These are phyloP conservation scores for Tricholoma sp. DNA, from an alignment of 768 basidiomycete genomes.

Conservation along the genomic window DNA sequence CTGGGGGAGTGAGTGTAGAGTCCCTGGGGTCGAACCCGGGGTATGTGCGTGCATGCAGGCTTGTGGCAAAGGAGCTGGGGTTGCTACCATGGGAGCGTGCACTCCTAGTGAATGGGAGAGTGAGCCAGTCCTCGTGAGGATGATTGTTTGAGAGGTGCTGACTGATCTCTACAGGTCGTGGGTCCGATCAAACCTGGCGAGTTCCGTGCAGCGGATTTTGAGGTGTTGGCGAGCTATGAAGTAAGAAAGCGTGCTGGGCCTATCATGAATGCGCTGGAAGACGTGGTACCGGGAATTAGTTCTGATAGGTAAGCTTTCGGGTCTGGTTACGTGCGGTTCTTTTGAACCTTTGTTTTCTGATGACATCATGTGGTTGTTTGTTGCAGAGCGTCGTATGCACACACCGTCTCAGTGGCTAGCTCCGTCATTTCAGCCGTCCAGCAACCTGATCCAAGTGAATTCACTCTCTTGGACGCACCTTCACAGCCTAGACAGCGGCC, in stretches of 20 bases:
- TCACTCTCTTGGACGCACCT: slow-evolving; percentile 65
- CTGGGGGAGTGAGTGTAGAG: slow-evolving; percentile 22
- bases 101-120: slow-evolving; percentile 79
- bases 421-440: slow-evolving; percentile 72
- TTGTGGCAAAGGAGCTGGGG: slow-evolving; percentile 52
- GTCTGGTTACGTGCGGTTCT: neutral
- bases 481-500: slow-evolving; percentile 52
- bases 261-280: slow-evolving; percentile 60
- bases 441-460: slow-evolving; percentile 67
- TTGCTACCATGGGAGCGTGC: slow-evolving; percentile 57
- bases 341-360: neutral
- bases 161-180: slow-evolving; percentile 48
- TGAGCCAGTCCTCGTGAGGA: slow-evolving; percentile 29
- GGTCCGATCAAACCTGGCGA: slow-evolving; percentile 60
- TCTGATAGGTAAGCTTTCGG: slow-evolving; percentile 36
- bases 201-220: slow-evolving; percentile 71
- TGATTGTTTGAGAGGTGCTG: slow-evolving; percentile 4
- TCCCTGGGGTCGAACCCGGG: slow-evolving; percentile 27
- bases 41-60: slow-evolving; percentile 41
- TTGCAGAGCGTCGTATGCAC: slow-evolving; percentile 48
- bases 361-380: neutral
- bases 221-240: slow-evolving; percentile 70
- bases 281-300: slow-evolving; percentile 36
- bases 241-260: slow-evolving; percentile 62
- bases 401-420: slow-evolving; percentile 59